Percentiles rank a stretch among this genome's conserved stretches.
Conservation (phyloP, 306 rosid species). For the Lathyrus sativus region DNA sequence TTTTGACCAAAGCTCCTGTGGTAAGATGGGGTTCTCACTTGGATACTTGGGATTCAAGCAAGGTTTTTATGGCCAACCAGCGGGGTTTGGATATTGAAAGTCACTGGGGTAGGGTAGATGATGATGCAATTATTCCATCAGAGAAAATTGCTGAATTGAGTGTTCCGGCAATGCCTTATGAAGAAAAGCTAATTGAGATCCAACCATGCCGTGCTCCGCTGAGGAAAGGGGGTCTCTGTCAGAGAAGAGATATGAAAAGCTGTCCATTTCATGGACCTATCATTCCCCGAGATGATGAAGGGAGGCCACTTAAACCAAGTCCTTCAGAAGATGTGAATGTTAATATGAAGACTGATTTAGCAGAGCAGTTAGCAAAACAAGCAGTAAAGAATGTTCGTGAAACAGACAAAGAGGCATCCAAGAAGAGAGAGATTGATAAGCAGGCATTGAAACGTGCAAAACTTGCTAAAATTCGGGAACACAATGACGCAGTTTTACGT, state of each 20-base stretch:
- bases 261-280: conserved; percentile 95
- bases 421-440: conserved; percentile 59
- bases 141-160: conserved; percentile 82
- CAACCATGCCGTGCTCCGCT: conserved; percentile 82
- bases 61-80: conserved; percentile 77
- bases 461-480: conserved; percentile 84
- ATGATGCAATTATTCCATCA: conserved; percentile 77
- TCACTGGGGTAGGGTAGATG: conserved; percentile 98
- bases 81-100: conserved; percentile 89
- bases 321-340: conserved; percentile 43
- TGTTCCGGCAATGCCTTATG: conserved; percentile 48
- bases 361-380: conserved; percentile 66
- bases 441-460: conserved; percentile 67
- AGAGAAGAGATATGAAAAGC: conserved; percentile 59
- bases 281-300: conserved; percentile 78
- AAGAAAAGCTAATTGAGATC: conserved; percentile 42
- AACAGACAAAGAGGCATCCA: conserved; percentile 56
- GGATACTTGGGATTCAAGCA: conserved; percentile 55
- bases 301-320: conserved; percentile 60
- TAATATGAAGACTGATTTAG: conserved; percentile 43
- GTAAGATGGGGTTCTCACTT: conserved; percentile 74
- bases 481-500: conserved; percentile 73
- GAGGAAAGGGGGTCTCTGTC: conserved; percentile 82
- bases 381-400: conserved; percentile 80
- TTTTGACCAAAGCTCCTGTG: conserved; percentile 82